Base-by-base conservation (phyloP, 192 early-diverging fungal species). In the Backusella tuberculispora region DNA sequence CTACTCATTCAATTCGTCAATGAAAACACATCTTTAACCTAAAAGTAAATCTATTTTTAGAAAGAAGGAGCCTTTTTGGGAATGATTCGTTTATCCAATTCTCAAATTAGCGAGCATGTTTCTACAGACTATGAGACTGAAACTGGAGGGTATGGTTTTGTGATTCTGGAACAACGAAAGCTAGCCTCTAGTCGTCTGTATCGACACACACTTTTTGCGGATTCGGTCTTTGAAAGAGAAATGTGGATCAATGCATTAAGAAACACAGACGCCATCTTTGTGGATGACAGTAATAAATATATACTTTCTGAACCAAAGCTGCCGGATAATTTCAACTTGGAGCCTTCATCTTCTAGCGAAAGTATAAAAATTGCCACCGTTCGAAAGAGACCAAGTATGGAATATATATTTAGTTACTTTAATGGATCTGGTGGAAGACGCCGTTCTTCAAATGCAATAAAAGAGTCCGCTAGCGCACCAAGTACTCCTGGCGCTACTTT, bases 171-270 rank as follows among this genome's bases (percentile, higher is more conserved):
- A 75, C 90, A 89, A 63, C 70, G 63, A 47, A 93, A 91, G 70
- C 77, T 84, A 34, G 21, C 86, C 26, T 83, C 86, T 41, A 94
- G 90, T 76, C 90, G 94, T 42, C 80, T 89, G 0, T 78, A 84
- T 40, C 81, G 91, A 7, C 95, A 97, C 72, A 90, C 96, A 43
- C 90, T 98, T 37, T 95, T 91, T 81, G 95, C 95, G 13, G 95
- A 95, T n/a, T 92, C 90, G 14, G 95, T 96, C 71, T 75, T 85
- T 44, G 97, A 98, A 73, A 87, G 96, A 47, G 96, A 97, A 81
- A 91, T 90, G 24, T 98, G 97, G 97, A 92, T 98, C 0, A 86
- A 89, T 63, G 88, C 88, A 2, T 75, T 97, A 60, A 26, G 13
- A 60, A 60, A 12, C 53, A 60, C 53, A 60, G 9, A 26, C 21